Conservation (phyloP, 306 rosid species). For the Medicago ruthenica region DNA sequence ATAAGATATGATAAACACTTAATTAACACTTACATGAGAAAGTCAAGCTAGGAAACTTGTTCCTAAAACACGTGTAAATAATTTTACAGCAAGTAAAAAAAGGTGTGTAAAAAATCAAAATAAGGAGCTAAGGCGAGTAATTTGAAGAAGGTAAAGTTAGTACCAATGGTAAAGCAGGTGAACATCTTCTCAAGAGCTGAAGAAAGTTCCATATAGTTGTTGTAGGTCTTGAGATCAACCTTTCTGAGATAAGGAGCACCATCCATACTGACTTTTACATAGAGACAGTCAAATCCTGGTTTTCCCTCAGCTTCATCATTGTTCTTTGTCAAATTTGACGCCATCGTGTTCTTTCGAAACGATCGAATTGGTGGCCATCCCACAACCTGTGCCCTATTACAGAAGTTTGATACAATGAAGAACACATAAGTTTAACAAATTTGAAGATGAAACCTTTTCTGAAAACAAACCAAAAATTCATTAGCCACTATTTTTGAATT, state of each 20-base stretch:
- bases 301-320: slow-evolving; percentile 70
- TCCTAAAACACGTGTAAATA: neutral
- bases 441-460: neutral
- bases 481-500: neutral
- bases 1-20: neutral
- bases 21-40: neutral
- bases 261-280: slow-evolving; percentile 96
- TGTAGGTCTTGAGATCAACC: slow-evolving; percentile 80
- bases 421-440: neutral
- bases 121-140: neutral
- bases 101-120: no score
- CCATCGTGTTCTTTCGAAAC: slow-evolving; percentile 83
- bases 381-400: slow-evolving; percentile 91
- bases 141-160: slow-evolving; percentile 8
- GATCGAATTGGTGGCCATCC: slow-evolving; percentile 99
- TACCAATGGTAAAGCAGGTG: slow-evolving; percentile 91
- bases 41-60: neutral
- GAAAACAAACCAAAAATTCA: neutral
- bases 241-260: slow-evolving; percentile 98
- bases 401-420: slow-evolving; percentile 29
- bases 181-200: slow-evolving; percentile 95
- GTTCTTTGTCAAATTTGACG: slow-evolving; percentile 67
- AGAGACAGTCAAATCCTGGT: slow-evolving; percentile 66
- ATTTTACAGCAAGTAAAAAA: no score
- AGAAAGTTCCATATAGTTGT: slow-evolving; percentile 77